Conservation (phyloP, 1,284 basidiomycete genomes). For the Puccinia hordei region DNA sequence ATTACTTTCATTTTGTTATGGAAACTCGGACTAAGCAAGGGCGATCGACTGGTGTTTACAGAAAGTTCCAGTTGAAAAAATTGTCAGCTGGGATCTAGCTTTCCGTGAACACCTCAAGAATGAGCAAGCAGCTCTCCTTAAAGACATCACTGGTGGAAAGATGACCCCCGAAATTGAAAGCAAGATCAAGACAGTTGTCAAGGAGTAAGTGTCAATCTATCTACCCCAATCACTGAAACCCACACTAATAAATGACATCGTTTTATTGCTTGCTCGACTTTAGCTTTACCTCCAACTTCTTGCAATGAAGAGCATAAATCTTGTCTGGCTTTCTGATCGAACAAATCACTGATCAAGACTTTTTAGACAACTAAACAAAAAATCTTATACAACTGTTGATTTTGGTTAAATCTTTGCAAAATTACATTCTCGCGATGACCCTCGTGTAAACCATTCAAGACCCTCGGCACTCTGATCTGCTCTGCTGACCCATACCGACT, state of each 20-base stretch:
- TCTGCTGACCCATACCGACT: too few species aligned
- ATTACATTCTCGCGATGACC: too few species aligned
- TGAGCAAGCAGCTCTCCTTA: constrained; percentile 58
- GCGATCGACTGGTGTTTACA: constrained; percentile 68
- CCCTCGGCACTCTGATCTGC: too few species aligned
- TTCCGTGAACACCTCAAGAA: constrained; percentile 72
- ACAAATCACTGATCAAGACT: not conserved
- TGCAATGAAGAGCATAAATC: constrained; percentile 36
- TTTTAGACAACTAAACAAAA: not conserved
- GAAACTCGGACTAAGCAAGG: not conserved
- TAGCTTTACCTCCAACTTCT: constrained; percentile 49
- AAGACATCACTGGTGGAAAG: constrained; percentile 74
- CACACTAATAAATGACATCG: not conserved
- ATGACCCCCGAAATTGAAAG: constrained; percentile 86
- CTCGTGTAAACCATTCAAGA: too few species aligned
- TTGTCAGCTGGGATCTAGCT: constrained; percentile 87
- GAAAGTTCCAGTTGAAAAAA: constrained; percentile 87
- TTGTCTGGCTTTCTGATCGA: not conserved
- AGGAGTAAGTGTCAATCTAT: constrained; percentile 37
- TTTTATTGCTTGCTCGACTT: not conserved
- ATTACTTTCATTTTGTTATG: constrained; percentile 11
- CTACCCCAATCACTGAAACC: constrained; percentile 3
- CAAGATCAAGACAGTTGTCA: constrained; percentile 80
- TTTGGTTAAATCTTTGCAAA: too few species aligned
- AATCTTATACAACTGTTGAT: too few species aligned